Percentiles rank a stretch among this genome's conserved stretches.
These are phyloP conservation scores for Phytophthora crassamura DNA, from an alignment of 352 stramenopile genomes.

Conservation along the genomic window DNA sequence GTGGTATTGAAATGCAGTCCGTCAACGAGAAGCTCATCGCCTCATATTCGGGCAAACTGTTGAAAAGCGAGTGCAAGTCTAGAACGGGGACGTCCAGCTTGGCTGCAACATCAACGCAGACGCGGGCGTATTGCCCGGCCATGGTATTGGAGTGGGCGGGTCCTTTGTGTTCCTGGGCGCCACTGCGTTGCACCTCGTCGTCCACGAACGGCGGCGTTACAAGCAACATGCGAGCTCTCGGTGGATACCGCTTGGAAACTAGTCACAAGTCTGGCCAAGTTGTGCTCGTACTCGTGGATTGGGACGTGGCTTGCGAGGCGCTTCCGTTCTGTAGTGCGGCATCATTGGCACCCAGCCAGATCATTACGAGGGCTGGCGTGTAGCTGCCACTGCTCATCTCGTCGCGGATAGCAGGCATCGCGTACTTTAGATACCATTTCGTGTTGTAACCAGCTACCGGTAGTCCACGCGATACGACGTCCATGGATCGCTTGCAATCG, in stretches of 20 bases:
- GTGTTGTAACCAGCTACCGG: conserved; percentile 56
- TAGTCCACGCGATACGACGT: conserved; percentile 51
- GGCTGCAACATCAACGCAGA: conserved; percentile 41
- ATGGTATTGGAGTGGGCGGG: conserved; percentile 50
- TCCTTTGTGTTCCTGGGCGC: conserved; percentile 19
- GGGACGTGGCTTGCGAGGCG: conserved; percentile 47
- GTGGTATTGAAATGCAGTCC: conserved; percentile 54
- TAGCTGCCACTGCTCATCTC: conserved; percentile 38
- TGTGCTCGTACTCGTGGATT: conserved; percentile 45
- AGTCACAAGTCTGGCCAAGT: conserved; percentile 42
- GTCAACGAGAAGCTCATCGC: conserved; percentile 37
- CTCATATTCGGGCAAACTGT: conserved; percentile 37
- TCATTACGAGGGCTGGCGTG: conserved; percentile 39
- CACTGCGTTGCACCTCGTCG: conserved; percentile 32
- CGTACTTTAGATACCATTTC: conserved; percentile 44
- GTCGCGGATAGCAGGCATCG: conserved; percentile 36
- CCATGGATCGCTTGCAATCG: conserved; percentile 42
- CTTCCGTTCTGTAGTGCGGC: conserved; percentile 45
- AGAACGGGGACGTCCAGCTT: conserved; percentile 39
- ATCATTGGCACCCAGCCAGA: conserved; percentile 71
- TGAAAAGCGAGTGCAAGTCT: conserved; percentile 52
- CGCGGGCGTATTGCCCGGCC: conserved; percentile 49
- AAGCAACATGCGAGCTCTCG: conserved; percentile 28
- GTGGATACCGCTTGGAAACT: conserved; percentile 23
- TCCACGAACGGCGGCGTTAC: conserved; percentile 43